A percentile compares a stretch with the other conserved stretches of the same genome.
Evolutionary conservation across 257 asterid species (phyloP).

Genomic region (Petunia secreta): DNA sequence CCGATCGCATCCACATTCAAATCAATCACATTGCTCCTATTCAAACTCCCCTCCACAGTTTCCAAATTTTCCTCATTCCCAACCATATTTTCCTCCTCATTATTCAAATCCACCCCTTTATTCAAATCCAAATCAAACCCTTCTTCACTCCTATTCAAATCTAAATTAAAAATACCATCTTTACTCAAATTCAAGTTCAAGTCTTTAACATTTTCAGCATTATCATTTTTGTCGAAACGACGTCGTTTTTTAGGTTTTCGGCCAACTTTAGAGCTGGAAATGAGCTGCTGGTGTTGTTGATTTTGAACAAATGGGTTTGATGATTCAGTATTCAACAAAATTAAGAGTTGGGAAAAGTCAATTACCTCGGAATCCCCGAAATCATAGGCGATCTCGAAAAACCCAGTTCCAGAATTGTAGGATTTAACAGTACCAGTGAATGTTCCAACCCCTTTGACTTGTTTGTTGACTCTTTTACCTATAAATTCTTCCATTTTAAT

Average conservation of each 20-base stretch:
- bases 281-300: slow-evolving; percentile 28
- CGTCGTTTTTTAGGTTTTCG: slow-evolving; percentile 49
- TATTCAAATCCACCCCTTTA: slow-evolving; percentile 42
- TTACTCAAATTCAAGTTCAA: slow-evolving; percentile 18
- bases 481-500: slow-evolving; percentile 52
- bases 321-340: slow-evolving; percentile 43
- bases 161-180: slow-evolving; percentile 9
- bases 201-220: slow-evolving; percentile 31
- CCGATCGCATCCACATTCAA: slow-evolving; percentile 72
- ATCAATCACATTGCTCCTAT: slow-evolving; percentile 54
- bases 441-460: slow-evolving; percentile 50
- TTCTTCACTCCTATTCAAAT: slow-evolving; percentile 34
- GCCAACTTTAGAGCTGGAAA: slow-evolving; percentile 28
- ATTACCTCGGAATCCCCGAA: slow-evolving; percentile 73
- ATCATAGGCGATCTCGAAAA: slow-evolving; percentile 66
- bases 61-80: slow-evolving; percentile 17
- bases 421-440: slow-evolving; percentile 56
- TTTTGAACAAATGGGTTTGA: slow-evolving; percentile 23
- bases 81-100: slow-evolving; percentile 41
- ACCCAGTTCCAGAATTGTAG: slow-evolving; percentile 52
- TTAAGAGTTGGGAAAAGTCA: slow-evolving; percentile 46
- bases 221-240: slow-evolving; percentile 32
- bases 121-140: slow-evolving; percentile 57
- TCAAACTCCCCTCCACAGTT: slow-evolving; percentile 24
- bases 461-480: slow-evolving; percentile 74